Evolutionary conservation across 176 grass and related monocot genomes (phyloP).

Genomic region (Musa beccarii): DNA sequence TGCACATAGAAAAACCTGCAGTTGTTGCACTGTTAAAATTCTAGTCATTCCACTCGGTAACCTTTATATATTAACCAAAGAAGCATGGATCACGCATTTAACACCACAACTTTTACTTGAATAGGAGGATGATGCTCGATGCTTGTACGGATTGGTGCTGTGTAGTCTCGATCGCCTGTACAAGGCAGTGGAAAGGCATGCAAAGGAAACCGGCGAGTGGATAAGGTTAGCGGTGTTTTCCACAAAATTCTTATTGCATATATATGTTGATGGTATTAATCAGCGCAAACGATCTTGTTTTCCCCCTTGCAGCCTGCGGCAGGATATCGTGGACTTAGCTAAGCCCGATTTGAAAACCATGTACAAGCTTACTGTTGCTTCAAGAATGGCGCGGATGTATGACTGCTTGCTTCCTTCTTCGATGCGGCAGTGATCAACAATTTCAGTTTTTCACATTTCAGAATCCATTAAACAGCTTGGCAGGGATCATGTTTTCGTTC

Average conservation of each 20-base stretch:
- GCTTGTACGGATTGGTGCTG: slow-evolving; percentile 60
- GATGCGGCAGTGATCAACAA: slow-evolving; percentile 21
- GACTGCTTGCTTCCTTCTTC: slow-evolving; percentile 65
- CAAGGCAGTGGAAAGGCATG: slow-evolving; percentile 73
- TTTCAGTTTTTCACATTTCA: neutral
- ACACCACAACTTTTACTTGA: neutral
- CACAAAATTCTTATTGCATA: neutral
- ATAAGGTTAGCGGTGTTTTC: slow-evolving; percentile 36
- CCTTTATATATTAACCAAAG: neutral
- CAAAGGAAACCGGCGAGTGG: slow-evolving; percentile 86
- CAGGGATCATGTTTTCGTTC: no score
- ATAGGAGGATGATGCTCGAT: slow-evolving; percentile 65
- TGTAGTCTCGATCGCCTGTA: slow-evolving; percentile 74
- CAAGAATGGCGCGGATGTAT: slow-evolving; percentile 63
- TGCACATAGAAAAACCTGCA: no score
- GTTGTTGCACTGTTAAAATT: no score
- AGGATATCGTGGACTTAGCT: slow-evolving; percentile 72
- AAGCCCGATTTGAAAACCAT: slow-evolving; percentile 46
- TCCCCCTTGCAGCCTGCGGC: slow-evolving; percentile 41
- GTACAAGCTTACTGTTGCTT: slow-evolving; percentile 53
- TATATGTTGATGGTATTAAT: neutral
- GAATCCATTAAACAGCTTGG: no score
- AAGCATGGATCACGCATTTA: neutral
- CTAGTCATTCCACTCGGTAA: neutral
- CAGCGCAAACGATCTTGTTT: slow-evolving; percentile 16